phyloP scores from a whole-genome alignment of 2,329 filamentous ascomycete species.

The Periconia sp. region DNA sequence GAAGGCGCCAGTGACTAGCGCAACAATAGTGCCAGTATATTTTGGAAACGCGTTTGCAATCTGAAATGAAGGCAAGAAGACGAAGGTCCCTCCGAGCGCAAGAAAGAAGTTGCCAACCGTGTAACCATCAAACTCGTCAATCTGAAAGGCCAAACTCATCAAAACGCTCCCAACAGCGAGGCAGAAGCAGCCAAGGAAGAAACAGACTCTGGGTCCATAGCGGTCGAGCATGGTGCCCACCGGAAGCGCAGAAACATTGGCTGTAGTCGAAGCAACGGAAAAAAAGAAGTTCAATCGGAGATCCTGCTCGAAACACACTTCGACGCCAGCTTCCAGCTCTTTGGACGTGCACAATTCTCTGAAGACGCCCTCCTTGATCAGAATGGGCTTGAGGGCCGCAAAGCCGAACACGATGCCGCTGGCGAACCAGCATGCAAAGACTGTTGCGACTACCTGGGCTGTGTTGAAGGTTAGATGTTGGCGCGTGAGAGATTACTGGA shows the following conservation, averaged over 20 bases:
- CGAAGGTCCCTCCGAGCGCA: conserved; percentile 78
- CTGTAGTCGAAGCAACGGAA: conserved; percentile 45
- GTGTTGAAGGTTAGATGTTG: conserved; percentile 16
- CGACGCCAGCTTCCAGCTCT: conserved; percentile 39
- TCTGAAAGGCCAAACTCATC: conserved; percentile 45
- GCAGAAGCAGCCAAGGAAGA: conserved; percentile 37
- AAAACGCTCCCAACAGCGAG: conserved; percentile 42
- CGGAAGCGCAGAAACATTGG: conserved; percentile 46
- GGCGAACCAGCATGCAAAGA: conserved; percentile 48
- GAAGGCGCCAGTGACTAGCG: conserved; percentile 80
- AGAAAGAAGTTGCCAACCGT: conserved; percentile 77
- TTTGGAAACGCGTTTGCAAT: conserved; percentile 83
- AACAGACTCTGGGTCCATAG: conserved; percentile 43
- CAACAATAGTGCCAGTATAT: conserved; percentile 78
- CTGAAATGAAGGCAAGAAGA: conserved; percentile 84
- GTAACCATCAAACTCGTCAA: conserved; percentile 53
- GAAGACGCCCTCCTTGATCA: conserved; percentile 47
- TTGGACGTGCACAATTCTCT: conserved; percentile 41
- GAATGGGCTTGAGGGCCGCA: conserved; percentile 48
- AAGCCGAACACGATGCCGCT: conserved; percentile 51
- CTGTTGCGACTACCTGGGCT: conserved; percentile 43
- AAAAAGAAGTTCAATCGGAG: conserved; percentile 47
- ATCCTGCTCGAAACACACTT: conserved; percentile 48
- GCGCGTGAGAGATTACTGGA: conserved; percentile 10
- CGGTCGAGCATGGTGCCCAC: conserved; percentile 46